Evolutionary conservation across 352 stramenopile genomes (phyloP).

Genomic region (Globisporangium lucens): DNA sequence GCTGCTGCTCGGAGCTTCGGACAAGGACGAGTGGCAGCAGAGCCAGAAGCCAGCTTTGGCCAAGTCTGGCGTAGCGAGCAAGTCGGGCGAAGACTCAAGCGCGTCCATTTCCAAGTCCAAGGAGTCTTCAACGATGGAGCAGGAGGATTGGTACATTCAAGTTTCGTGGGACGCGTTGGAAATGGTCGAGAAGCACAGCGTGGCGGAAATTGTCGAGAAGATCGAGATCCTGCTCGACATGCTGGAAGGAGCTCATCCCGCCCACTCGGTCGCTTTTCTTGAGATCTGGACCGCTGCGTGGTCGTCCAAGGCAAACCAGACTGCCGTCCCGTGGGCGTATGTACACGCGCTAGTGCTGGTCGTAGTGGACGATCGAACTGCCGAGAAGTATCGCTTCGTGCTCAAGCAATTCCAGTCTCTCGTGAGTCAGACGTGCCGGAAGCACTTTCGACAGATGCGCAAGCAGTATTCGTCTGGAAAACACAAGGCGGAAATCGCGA

Average conservation of each 20-base stretch:
- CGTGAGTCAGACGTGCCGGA: constrained; percentile 6
- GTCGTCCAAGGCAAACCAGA: constrained; percentile 22
- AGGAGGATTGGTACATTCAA: constrained; percentile 2
- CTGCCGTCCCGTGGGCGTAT: constrained; percentile 41
- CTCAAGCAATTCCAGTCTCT: constrained; percentile 21
- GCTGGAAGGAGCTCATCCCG: constrained; percentile 8
- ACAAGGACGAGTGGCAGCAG: constrained; percentile 25
- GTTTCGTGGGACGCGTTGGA: constrained; percentile 11
- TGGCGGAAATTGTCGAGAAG: constrained; percentile 22
- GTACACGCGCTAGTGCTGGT: constrained; percentile 29
- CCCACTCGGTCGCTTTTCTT: constrained; percentile 31
- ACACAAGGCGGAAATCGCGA: neutral
- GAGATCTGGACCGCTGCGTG: constrained; percentile 44
- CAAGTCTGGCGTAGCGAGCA: constrained; percentile 12
- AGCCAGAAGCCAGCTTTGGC: constrained; percentile 8
- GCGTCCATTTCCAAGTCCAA: neutral
- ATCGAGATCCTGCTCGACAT: constrained; percentile 18
- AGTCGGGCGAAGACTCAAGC: neutral
- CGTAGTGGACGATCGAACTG: constrained; percentile 4
- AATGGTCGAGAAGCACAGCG: constrained; percentile 23
- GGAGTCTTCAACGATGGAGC: neutral
- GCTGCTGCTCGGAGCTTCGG: constrained; percentile 45
- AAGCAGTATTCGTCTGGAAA: neutral
- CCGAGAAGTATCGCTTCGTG: constrained; percentile 12
- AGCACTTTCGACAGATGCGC: neutral